phyloP scores from a whole-genome alignment of 495 filamentous ascomycete genomes.

The Bacidia rubella region DNA sequence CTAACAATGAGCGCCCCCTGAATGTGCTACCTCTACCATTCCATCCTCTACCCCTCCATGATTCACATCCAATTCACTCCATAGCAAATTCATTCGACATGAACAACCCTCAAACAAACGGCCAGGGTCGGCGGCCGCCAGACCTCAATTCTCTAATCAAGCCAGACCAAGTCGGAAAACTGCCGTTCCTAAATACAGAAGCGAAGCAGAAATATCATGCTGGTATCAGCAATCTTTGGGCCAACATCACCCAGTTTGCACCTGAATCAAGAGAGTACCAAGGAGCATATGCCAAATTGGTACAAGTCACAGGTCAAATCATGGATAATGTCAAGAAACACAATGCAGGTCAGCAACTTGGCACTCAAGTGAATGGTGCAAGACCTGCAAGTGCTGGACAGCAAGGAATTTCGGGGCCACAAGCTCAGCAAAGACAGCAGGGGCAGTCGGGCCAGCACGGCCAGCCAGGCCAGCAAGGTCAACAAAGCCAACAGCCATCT shows the following conservation, averaged over 20 bases:
- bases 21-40: too few relatives aligned
- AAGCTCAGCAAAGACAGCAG: conserved; percentile 2
- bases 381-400: conserved; percentile 10
- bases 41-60: neutral
- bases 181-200: conserved; percentile 37
- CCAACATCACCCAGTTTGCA: conserved; percentile 43
- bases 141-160: conserved; percentile 26
- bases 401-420: conserved; percentile 1
- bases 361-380: conserved; percentile 17
- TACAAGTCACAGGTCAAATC: conserved; percentile 39
- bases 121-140: conserved; percentile 1
- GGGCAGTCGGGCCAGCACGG: too few relatives aligned
- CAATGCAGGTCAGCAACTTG: conserved; percentile 12
- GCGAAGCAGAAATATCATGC: conserved; percentile 54
- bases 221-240: conserved; percentile 48
- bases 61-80: neutral
- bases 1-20: too few relatives aligned
- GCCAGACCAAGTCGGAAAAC: conserved; percentile 38
- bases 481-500: neutral
- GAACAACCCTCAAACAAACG: neutral
- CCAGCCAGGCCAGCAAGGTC: neutral
- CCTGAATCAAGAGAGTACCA: conserved; percentile 42
- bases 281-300: conserved; percentile 49
- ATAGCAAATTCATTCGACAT: neutral
- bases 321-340: conserved; percentile 4